Evolutionary conservation across 345 rosid species (phyloP).

Genomic region (Fremontodendron californicum): DNA sequence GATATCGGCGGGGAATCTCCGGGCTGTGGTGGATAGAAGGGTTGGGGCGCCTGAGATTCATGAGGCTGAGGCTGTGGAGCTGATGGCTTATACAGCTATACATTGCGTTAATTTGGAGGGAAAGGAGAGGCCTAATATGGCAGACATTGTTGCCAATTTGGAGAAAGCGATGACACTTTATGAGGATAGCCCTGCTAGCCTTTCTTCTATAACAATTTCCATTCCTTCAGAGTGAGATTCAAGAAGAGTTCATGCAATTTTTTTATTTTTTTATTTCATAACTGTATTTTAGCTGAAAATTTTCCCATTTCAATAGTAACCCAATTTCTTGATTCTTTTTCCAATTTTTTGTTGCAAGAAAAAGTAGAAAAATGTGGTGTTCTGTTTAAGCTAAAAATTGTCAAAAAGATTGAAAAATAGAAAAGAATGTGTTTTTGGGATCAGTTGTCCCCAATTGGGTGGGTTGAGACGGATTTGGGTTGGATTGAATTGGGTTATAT

Average conservation of each 20-base stretch:
- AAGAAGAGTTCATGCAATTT: neutral
- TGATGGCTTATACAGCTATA: conserved; percentile 40
- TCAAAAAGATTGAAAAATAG: neutral
- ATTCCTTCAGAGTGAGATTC: conserved; percentile 29
- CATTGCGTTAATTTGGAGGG: conserved; percentile 52
- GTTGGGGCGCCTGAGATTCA: conserved; percentile 27
- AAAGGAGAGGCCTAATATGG: conserved; percentile 43
- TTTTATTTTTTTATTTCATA: neutral
- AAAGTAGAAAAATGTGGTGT: neutral
- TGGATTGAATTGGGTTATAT: too few species aligned
- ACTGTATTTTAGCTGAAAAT: neutral
- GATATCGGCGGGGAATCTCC: conserved; percentile 31
- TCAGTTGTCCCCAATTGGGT: too few species aligned
- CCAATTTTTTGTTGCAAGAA: neutral
- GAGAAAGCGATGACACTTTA: conserved; percentile 44
- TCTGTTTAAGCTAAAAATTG: neutral
- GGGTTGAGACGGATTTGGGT: too few species aligned
- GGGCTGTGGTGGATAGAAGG: conserved; percentile 37
- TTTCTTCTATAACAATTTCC: conserved; percentile 25
- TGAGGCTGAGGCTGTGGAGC: conserved; percentile 43
- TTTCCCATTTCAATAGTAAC: neutral
- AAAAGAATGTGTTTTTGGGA: neutral
- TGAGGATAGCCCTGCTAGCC: conserved; percentile 23
- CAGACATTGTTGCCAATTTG: conserved; percentile 42
- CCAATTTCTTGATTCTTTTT: neutral